Base-by-base conservation (phyloP, 805 yeast genomes). In the Schizosaccharomyces octosporus region DNA sequence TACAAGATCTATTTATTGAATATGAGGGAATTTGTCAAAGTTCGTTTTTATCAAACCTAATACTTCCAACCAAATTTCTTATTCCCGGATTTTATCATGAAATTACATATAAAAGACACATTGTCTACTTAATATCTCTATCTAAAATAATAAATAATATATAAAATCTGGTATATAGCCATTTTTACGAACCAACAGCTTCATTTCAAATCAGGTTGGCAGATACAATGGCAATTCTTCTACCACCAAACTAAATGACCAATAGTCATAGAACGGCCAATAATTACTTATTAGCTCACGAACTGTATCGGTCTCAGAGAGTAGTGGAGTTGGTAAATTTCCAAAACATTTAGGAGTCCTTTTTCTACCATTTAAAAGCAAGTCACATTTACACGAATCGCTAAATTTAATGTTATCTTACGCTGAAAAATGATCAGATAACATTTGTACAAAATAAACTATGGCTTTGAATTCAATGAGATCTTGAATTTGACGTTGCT, bases 401-500 rank as follows among this genome's bases (percentile, higher is more conserved):
- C 9, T 31, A 31, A 5, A 5, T 36, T 36, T 36, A 11, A 36
- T 3, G 41, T 36, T 36, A 36, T 36, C 41, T 36, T 36, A 7
- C 3, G 32, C 41, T 36, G 41, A 17, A 5, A 3, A 31, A 6
- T 5, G 32, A 31, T 31, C 32, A 31, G 32, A 31, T 31, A 31
- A 17, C 1, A 45, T 45, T 11, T 45, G 11, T 9, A 19, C 7
- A 45, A 15, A 17, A 6, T 19, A 45, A 7, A 3, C 6, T 5
- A 43, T n/a, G n/a, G 1, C 1, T 45, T 17, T 45, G 51, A 17
- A 42, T 31, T 59, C 41, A 84, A 71, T 87, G 95, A 64, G 78
- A 78, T 70, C 94, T 75, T 4, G 95, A 94, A 9, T 81, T 76
- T 65, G 79, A 79, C 65, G 80, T 79, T 78, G 82, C 80, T 67